Evolutionary conservation across 1,284 basidiomycete genomes (phyloP), one percentile per base, ranked within the genome.

Genomic region (Leccinum colubrinum): DNA sequence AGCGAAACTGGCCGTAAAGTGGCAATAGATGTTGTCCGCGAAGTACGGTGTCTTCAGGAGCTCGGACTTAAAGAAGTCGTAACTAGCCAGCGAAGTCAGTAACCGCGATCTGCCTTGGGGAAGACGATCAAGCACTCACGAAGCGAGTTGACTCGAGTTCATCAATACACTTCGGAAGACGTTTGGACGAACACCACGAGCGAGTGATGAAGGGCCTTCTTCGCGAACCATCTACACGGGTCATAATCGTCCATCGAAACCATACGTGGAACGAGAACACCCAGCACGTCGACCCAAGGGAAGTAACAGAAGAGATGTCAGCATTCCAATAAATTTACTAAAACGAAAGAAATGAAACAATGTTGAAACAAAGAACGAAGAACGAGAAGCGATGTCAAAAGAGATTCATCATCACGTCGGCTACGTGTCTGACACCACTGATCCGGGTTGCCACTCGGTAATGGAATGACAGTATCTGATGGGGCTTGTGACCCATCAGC

Each of bases 61-160:
- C 68, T 90, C 84, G 3, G 85, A 79, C 76, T 97, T 96, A 85
- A 95, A 95, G 72, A 91, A 92, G 75, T 96, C 94, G 72, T 96
- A 96, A 22, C 91, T 92, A 66, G 2, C 11, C 8, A 25, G 9
- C 43, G 1, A 20, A 2, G 17, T 72, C 17, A 61, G 30, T 35
- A 50, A 27, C 27, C 5, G 14, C 22, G 15, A 25, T n/a, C n/a
- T 15, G 14, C 20, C 22, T 51, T 46, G 12, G 7, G n/a, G 6
- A 14, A 52, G 51, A 52, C n/a, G n/a, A 22, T 14, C 25, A 6
- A 3, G 2, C 9, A n/a, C 70, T 64, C 55, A 73, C 67, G 68
- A 93, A 3, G 92, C 94, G 15, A 96, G 85, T 75, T 97, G 94
- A 74, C 88, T 91, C 50, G 93, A 91, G 74, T 95, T 96, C 94